Evolutionary conservation across 441 rosid species (phyloP).

Genomic region (Erodium texanum): DNA sequence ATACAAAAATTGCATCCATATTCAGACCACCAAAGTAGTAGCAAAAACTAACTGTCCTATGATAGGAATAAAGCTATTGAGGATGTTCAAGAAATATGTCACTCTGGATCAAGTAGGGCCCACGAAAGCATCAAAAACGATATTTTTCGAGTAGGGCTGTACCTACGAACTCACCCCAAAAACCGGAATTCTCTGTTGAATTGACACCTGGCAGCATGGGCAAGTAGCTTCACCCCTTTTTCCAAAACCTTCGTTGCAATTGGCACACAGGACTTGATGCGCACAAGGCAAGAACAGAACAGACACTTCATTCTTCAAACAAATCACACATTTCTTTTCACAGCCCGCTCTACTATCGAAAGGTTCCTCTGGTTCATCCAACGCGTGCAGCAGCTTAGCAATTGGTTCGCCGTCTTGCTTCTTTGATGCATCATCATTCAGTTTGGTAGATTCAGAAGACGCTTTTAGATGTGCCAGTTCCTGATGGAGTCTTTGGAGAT

Average conservation of each 20-base stretch:
- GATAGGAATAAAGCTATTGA: too few relatives aligned
- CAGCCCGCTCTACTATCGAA: conserved; percentile 34
- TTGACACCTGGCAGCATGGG: conserved; percentile 62
- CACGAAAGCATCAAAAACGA: neutral
- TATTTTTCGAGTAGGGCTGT: too few relatives aligned
- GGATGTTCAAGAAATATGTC: too few relatives aligned
- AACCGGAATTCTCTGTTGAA: conserved; percentile 75
- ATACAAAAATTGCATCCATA: too few relatives aligned
- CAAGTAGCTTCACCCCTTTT: conserved; percentile 67
- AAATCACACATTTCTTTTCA: conserved; percentile 68
- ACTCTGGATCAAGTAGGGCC: neutral
- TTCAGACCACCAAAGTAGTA: too few relatives aligned
- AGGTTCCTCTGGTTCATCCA: conserved; percentile 47
- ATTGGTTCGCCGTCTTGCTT: conserved; percentile 18
- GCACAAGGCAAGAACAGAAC: conserved; percentile 89
- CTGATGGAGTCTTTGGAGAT: conserved; percentile 77
- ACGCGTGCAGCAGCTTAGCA: conserved; percentile 51
- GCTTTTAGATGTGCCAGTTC: conserved; percentile 63
- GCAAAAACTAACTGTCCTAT: too few relatives aligned
- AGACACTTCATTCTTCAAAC: conserved; percentile 71
- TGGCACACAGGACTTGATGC: conserved; percentile 74
- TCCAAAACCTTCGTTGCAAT: conserved; percentile 62
- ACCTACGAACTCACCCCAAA: conserved; percentile 69
- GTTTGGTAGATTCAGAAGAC: conserved; percentile 32
- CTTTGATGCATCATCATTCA: conserved; percentile 32